A percentile compares a stretch with the other conserved stretches of the same genome.
Evolutionary conservation across 2,329 filamentous ascomycete genomes (phyloP).

Genomic region (Ophiocordyceps robertsii): DNA sequence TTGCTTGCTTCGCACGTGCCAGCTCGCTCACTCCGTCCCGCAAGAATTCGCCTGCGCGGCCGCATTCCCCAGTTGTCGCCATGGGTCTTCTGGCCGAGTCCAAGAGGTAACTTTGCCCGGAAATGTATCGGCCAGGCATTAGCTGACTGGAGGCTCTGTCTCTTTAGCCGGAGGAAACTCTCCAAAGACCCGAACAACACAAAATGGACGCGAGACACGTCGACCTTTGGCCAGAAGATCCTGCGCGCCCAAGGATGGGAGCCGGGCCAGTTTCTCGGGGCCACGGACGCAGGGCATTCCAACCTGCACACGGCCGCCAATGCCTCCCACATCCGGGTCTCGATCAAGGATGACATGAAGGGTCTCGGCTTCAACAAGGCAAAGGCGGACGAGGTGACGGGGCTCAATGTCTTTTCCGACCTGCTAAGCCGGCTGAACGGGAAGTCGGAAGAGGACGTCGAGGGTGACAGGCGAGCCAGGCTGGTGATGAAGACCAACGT

Average conservation of each 20-base stretch:
- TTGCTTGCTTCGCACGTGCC: constrained; percentile 3
- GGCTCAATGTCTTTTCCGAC: constrained; percentile 75
- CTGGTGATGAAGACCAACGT: constrained; percentile 58
- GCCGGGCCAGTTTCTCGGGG: constrained; percentile 72
- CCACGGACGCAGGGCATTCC: constrained; percentile 60
- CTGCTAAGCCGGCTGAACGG: constrained; percentile 83
- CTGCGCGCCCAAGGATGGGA: constrained; percentile 83
- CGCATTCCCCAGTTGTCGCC: constrained; percentile 3
- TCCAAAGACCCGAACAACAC: constrained; percentile 92
- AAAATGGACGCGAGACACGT: constrained; percentile 72
- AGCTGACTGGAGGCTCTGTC: background rate
- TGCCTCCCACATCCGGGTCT: constrained; percentile 71
- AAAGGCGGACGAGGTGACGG: constrained; percentile 66
- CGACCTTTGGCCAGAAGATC: constrained; percentile 79
- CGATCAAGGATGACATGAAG: constrained; percentile 80
- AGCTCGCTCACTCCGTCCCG: no score
- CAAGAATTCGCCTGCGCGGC: no score
- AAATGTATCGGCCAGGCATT: no score
- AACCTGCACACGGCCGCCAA: constrained; percentile 68
- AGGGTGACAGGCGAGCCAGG: constrained; percentile 54
- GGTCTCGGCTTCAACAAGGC: constrained; percentile 74
- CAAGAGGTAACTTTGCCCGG: constrained; percentile 14
- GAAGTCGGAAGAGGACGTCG: constrained; percentile 59
- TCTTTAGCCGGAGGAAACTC: constrained; percentile 47
- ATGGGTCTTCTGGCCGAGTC: constrained; percentile 24